A percentile compares a stretch with the other conserved stretches of the same genome.
phyloP scores from a whole-genome alignment of 257 asterid species.

The Phtheirospermum japonicum region DNA sequence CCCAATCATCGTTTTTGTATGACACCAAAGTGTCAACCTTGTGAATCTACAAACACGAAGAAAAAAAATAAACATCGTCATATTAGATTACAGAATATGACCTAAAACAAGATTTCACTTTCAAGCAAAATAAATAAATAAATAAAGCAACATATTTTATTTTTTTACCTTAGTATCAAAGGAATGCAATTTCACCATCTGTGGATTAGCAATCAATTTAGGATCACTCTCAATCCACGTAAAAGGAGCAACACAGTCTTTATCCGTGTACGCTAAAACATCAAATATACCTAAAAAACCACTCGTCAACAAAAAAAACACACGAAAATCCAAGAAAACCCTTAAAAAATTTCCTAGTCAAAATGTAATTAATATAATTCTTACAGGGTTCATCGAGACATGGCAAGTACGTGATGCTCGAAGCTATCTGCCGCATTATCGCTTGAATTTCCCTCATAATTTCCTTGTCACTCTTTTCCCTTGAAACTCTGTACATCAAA shows the following conservation, averaged over 20 bases:
- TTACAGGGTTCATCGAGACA: constrained; percentile 94
- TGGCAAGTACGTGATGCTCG: constrained; percentile 94
- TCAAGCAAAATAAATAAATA: constrained; percentile 2
- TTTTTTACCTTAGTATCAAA: constrained; percentile 83
- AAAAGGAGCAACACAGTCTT: constrained; percentile 73
- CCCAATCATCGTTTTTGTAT: constrained; percentile 88
- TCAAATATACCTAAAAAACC: constrained; percentile 65
- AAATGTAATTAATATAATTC: constrained; percentile 9
- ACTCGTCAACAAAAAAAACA: background rate
- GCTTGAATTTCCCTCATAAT: constrained; percentile 98
- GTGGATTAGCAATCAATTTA: constrained; percentile 86
- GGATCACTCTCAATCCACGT: constrained; percentile 99
- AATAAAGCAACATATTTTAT: background rate
- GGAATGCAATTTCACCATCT: constrained; percentile 90
- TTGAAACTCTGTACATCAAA: constrained; percentile 49
- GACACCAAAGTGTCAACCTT: constrained; percentile 93
- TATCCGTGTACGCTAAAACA: constrained; percentile 83
- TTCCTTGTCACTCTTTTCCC: constrained; percentile 94
- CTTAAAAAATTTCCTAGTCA: background rate
- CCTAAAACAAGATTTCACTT: background rate
- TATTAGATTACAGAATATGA: constrained; percentile 1
- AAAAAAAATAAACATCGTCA: background rate
- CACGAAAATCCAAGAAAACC: constrained; percentile 5
- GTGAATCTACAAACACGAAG: constrained; percentile 68
- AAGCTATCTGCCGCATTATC: constrained; percentile 92